These are phyloP conservation scores for Melaleuca alternifolia DNA, from an alignment of 345 rosid genomes.

Conservation along the genomic window DNA sequence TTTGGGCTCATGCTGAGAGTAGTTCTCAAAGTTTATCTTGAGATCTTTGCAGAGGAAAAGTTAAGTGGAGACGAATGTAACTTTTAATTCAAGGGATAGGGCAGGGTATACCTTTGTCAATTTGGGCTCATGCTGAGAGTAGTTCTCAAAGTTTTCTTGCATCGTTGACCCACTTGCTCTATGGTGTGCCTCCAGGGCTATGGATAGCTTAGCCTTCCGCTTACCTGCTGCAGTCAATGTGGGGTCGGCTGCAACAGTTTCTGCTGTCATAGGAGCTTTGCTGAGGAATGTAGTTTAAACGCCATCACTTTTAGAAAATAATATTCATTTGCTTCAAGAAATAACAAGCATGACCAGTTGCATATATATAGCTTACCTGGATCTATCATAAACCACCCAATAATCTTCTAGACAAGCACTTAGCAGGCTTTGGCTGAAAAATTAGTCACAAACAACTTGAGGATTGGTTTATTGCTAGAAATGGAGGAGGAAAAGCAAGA, in stretches of 20 bases:
- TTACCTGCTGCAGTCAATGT: background rate
- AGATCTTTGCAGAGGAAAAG: background rate
- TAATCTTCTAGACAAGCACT: slow-evolving; percentile 49
- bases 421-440: slow-evolving; percentile 47
- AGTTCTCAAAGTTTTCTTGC: slow-evolving; percentile 9
- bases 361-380: slow-evolving; percentile 25
- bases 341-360: background rate
- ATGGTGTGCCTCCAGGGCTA: slow-evolving; percentile 16
- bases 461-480: background rate
- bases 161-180: background rate
- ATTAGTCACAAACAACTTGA: background rate
- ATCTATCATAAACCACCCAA: slow-evolving; percentile 52
- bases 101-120: slow-evolving; percentile 18
- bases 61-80: background rate
- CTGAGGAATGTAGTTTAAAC: slow-evolving; percentile 7
- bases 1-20: background rate
- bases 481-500: background rate
- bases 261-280: slow-evolving; percentile 22
- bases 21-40: too few species aligned
- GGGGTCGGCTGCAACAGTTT: slow-evolving; percentile 12
- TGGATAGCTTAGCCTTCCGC: slow-evolving; percentile 4
- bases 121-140: background rate
- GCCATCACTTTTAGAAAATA: background rate
- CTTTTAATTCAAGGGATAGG: background rate
- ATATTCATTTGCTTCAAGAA: background rate